phyloP scores from a whole-genome alignment of 768 basidiomycete genomes.

The Naematelia aurantialba region DNA sequence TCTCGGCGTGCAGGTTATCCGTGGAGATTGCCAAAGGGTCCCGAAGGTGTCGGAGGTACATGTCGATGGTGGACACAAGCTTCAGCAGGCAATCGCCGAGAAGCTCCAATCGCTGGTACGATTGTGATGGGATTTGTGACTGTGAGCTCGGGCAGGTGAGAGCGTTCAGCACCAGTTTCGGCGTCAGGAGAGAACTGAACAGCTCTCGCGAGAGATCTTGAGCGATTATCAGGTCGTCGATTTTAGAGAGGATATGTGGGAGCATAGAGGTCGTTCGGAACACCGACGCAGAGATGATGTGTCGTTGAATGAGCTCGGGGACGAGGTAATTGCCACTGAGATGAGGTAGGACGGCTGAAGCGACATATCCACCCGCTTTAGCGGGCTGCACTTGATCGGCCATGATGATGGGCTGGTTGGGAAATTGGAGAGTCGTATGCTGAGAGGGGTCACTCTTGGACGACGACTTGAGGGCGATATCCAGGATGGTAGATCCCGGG shows the following conservation, averaged over 20 bases:
- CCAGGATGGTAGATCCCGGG: constrained; percentile 11
- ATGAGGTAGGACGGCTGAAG: constrained; percentile 1
- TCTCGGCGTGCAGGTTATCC: constrained; percentile 10
- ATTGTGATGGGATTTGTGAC: not conserved
- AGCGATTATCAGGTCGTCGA: constrained; percentile 26
- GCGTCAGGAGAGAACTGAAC: constrained; percentile 9
- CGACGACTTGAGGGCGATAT: not conserved
- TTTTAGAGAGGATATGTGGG: constrained; percentile 18
- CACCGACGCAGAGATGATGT: constrained; percentile 25
- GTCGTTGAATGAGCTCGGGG: constrained; percentile 20
- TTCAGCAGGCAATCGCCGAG: constrained; percentile 39
- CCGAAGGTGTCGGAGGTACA: constrained; percentile 8
- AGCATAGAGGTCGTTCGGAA: constrained; percentile 26
- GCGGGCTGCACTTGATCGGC: constrained; percentile 11
- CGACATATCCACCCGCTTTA: constrained; percentile 20
- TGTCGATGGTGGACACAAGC: constrained; percentile 22
- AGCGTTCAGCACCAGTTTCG: constrained; percentile 15
- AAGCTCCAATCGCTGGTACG: constrained; percentile 37
- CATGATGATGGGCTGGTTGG: constrained; percentile 21
- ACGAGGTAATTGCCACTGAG: constrained; percentile 8
- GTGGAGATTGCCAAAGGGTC: not conserved
- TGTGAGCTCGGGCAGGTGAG: constrained; percentile 15
- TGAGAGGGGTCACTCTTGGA: not conserved
- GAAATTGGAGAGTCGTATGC: not conserved
- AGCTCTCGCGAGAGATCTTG: constrained; percentile 11